These are phyloP conservation scores for Phaseolus coccineus DNA, from an alignment of 331 rosid genomes.

Conservation along the genomic window DNA sequence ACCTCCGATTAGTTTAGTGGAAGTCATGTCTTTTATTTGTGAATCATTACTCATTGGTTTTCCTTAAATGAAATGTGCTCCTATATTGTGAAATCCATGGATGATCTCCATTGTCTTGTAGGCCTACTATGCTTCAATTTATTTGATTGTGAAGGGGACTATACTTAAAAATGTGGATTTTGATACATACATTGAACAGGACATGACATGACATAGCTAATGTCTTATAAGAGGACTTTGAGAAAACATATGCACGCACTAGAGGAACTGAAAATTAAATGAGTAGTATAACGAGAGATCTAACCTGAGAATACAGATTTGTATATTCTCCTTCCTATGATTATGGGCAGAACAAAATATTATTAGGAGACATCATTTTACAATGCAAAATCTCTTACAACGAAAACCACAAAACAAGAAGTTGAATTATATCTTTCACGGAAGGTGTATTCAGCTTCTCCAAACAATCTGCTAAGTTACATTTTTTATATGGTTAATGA, in stretches of 20 bases:
- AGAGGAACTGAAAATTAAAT: not conserved
- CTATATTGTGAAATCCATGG: constrained; percentile 39
- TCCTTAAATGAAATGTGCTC: constrained; percentile 6
- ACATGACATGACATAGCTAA: not conserved
- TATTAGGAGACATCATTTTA: not conserved
- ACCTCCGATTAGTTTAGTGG: not conserved
- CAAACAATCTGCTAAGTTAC: not conserved
- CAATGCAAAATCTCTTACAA: not conserved
- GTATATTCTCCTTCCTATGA: not conserved
- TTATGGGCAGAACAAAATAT: not conserved
- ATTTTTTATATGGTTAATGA: not conserved
- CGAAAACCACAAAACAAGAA: not conserved
- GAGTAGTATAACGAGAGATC: not conserved
- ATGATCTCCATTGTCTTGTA: constrained; percentile 31
- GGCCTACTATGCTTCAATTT: constrained; percentile 8
- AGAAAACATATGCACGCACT: not conserved
- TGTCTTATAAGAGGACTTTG: not conserved
- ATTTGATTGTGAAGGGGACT: constrained; percentile 15
- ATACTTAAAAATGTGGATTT: not conserved
- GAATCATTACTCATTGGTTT: constrained; percentile 14
- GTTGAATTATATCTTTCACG: not conserved
- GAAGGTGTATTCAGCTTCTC: not conserved
- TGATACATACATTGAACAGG: too few relatives aligned
- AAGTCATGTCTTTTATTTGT: constrained; percentile 1
- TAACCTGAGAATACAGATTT: not conserved